A percentile compares a stretch with the other conserved stretches of the same genome.
Conservation (phyloP, 2,329 filamentous ascomycete genomes). For the Ceratocystis harringtonii region DNA sequence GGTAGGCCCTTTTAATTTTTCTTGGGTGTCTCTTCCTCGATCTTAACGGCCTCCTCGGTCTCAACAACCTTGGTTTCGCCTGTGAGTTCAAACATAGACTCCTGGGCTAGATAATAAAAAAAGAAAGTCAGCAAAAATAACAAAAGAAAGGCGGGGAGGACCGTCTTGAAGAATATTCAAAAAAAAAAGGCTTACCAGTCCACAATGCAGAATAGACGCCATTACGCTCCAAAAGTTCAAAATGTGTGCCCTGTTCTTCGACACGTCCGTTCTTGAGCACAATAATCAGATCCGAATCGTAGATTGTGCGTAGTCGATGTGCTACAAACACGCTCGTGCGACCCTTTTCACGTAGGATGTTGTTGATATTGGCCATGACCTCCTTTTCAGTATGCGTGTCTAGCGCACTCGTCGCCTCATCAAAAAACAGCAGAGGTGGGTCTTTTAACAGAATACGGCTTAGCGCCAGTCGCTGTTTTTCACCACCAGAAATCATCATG, state of each 20-base stretch:
- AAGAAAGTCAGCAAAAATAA: not conserved
- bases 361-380: conserved; percentile 81
- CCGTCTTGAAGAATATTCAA: no score
- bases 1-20: not conserved
- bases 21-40: conserved; percentile 6
- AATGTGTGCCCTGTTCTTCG: conserved; percentile 79
- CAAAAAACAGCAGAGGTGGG: conserved; percentile 80
- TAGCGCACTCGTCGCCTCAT: conserved; percentile 82
- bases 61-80: not conserved
- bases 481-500: conserved; percentile 91
- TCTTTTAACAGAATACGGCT: conserved; percentile 76
- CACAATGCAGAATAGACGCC: conserved; percentile 82
- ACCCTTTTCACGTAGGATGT: conserved; percentile 72
- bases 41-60: not conserved
- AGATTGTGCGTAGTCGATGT: conserved; percentile 82
- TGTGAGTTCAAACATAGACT: conserved; percentile 34
- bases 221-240: conserved; percentile 60
- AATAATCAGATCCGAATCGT: conserved; percentile 83
- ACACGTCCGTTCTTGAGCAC: conserved; percentile 72
- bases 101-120: conserved; percentile 37
- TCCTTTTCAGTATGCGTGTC: conserved; percentile 91
- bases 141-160: not conserved
- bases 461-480: conserved; percentile 82
- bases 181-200: conserved; percentile 50
- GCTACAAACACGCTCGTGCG: conserved; percentile 92